These are phyloP conservation scores for Agrostemma githago DNA, from an alignment of 148 eudicot genomes.

Conservation along the genomic window DNA sequence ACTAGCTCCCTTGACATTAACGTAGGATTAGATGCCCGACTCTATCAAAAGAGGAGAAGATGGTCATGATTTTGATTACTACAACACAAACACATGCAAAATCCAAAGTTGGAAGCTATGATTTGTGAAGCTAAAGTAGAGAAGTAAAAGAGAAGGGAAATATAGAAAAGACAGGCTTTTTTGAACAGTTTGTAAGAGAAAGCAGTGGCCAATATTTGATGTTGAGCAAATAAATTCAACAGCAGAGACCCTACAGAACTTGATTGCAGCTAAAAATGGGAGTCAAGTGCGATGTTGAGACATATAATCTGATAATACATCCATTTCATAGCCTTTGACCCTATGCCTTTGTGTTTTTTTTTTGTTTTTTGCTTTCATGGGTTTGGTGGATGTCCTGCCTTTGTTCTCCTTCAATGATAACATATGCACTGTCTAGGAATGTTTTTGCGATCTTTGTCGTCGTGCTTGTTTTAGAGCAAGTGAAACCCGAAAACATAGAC, in stretches of 20 bases:
- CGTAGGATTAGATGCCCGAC: constrained; percentile 13
- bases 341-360: constrained; percentile 10
- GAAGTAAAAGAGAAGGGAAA: background rate
- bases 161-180: background rate
- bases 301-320: background rate
- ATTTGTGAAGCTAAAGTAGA: background rate
- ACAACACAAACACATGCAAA: constrained; percentile 6
- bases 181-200: constrained; percentile 18
- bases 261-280: constrained; percentile 24
- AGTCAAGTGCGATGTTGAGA: constrained; percentile 13
- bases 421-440: constrained; percentile 7
- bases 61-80: constrained; percentile 19
- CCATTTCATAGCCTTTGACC: constrained; percentile 22
- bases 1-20: background rate
- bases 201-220: constrained; percentile 27
- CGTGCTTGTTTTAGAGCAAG: constrained; percentile 16
- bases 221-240: background rate
- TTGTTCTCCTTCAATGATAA: constrained; percentile 6
- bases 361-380: constrained; percentile 6
- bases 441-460: constrained; percentile 27
- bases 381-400: constrained; percentile 26
- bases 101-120: background rate
- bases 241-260: constrained; percentile 22
- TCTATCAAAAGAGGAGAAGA: constrained; percentile 11
- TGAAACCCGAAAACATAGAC: background rate